Base-by-base conservation (phyloP, 352 stramenopile genomes). In the Pythium dissotocum region DNA sequence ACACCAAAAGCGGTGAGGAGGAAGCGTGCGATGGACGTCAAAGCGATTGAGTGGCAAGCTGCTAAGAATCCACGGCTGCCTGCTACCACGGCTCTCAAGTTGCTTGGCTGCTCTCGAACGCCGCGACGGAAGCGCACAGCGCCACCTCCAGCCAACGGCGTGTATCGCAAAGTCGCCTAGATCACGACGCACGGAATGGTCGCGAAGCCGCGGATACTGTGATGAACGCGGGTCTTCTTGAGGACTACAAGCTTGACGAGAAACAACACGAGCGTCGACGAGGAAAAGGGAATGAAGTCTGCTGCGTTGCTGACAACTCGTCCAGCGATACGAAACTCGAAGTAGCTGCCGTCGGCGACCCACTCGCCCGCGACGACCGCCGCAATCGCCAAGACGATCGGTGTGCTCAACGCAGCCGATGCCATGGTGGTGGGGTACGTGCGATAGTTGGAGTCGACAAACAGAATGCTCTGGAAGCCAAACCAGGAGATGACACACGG, bases 381-480 rank as follows among this genome's bases (percentile, higher is more conserved):
- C 6, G 61, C 52, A 21, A 67, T 61, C 0, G 30, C 28, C 3
- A 56, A 16, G 2, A 67, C 26, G 4, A 69, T 24, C 8, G 63
- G 63, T 5, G 54, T 40, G 16, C 54, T 58, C 32, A 69, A 12
- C 8, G 56, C 21, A 4, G 54, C 58, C 6, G 62, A 68, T 10
- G 53, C 21, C n/a, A 68, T 21, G 5, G 53, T 56, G 3, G 52
- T 61, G 7, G 40, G 62, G 24, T 58, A 68, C 10, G 62, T 62
- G 4, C 62, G 53, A 16, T 68, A 62, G 32, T 68, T 68, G 30
- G 62, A 48, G 30, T 68, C 62, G n/a, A 68, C 51, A 24, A 58
- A 38, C 24, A 51, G 35, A 13, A 68, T 46, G 26, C 38, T 62
- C 32, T 68, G 62, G 9, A 61, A 62, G 12, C 52, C 36, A 5